Conservation (phyloP, 2,329 filamentous ascomycete species). For the Diaporthe helianthi region DNA sequence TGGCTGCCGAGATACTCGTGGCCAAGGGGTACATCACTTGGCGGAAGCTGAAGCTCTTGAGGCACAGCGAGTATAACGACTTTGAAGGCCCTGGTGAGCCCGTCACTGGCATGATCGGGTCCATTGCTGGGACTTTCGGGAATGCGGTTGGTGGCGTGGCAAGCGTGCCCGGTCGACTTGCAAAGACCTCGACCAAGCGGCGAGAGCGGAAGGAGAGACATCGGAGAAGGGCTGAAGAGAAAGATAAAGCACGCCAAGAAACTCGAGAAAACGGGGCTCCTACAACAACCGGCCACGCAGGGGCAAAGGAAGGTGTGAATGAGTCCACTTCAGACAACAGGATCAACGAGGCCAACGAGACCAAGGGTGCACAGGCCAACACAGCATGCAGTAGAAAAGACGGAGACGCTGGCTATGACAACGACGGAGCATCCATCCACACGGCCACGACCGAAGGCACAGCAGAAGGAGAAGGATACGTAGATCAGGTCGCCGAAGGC, state of each 20-base stretch:
- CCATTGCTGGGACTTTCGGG: conserved; percentile 64
- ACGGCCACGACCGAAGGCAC: conserved; percentile 41
- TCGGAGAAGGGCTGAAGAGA: conserved; percentile 34
- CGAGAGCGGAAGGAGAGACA: conserved; percentile 51
- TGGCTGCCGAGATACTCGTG: conserved; percentile 72
- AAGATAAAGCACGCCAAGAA: conserved; percentile 28
- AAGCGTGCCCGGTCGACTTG: conserved; percentile 67
- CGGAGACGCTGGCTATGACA: neutral
- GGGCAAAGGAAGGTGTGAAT: neutral
- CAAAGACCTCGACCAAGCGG: conserved; percentile 62
- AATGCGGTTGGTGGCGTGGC: conserved; percentile 69
- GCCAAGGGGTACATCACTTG: conserved; percentile 67
- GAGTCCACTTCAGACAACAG: conserved; percentile 29
- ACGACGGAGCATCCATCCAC: conserved; percentile 34
- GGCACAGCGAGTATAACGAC: conserved; percentile 78
- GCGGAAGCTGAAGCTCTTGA: conserved; percentile 67
- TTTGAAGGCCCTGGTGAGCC: conserved; percentile 79
- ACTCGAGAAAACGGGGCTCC: conserved; percentile 36
- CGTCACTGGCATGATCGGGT: conserved; percentile 69
- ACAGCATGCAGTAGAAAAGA: conserved; percentile 16
- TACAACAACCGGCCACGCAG: conserved; percentile 10
- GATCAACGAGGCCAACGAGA: neutral
- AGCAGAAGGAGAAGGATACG: conserved; percentile 49
- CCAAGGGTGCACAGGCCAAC: neutral
- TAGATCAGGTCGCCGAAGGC: conserved; percentile 59